Evolutionary conservation across 805 yeast species (phyloP).

Genomic region (Zygosaccharomyces bisporus): DNA sequence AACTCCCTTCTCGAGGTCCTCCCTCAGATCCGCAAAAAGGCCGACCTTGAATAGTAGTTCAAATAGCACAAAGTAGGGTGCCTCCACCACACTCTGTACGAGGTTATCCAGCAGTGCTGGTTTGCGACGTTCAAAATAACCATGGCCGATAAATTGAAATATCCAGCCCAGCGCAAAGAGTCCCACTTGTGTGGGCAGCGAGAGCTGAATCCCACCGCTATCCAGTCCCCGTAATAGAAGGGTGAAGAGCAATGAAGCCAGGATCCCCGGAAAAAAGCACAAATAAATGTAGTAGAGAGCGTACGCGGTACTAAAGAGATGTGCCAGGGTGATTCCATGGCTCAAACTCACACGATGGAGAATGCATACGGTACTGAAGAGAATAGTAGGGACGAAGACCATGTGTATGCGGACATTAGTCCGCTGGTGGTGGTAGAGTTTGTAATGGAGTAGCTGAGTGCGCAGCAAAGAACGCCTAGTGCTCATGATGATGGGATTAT

Average conservation of each 20-base stretch:
- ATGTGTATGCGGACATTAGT: conserved; percentile 73
- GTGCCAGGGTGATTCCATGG: conserved; percentile 44
- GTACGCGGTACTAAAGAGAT: conserved; percentile 44
- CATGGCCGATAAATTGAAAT: conserved; percentile 86
- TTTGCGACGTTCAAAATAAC: conserved; percentile 68
- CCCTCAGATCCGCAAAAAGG: conserved; percentile 47
- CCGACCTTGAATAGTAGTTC: conserved; percentile 75
- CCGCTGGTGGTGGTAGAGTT: conserved; percentile 49
- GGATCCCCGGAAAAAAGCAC: conserved; percentile 49
- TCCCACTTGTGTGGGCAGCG: conserved; percentile 23
- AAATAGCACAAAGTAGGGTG: conserved; percentile 84
- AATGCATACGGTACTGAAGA: conserved; percentile 43
- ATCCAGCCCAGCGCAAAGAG: conserved; percentile 65
- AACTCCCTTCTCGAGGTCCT: conserved; percentile 16
- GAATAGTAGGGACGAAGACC: conserved; percentile 74
- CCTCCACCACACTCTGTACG: conserved; percentile 80
- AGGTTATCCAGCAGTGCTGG: conserved; percentile 86
- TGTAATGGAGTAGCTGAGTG: conserved; percentile 55
- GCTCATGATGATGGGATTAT: neutral
- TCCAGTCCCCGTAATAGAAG: conserved; percentile 29
- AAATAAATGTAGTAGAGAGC: conserved; percentile 56
- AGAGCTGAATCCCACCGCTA: conserved; percentile 15
- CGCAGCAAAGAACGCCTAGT: conserved; percentile 12
- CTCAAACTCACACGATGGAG: conserved; percentile 18
- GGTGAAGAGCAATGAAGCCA: conserved; percentile 41